These are phyloP conservation scores for Hymenoscyphus infarciens DNA, from an alignment of 2,329 filamentous ascomycete species.

Conservation along the genomic window DNA sequence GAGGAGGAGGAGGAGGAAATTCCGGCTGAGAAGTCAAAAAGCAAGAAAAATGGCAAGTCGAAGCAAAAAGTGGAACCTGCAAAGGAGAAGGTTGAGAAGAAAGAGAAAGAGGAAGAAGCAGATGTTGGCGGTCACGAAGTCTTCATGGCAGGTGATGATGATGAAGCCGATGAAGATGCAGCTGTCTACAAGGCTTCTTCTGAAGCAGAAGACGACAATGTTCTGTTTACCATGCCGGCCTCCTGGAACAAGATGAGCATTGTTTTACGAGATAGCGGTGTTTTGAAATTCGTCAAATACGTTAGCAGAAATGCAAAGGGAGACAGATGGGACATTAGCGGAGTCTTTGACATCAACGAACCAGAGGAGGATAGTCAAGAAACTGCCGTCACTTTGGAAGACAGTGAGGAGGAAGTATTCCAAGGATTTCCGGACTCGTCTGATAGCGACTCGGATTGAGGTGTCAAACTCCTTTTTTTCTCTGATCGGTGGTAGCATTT, in stretches of 20 bases:
- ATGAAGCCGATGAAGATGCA: constrained; percentile 65
- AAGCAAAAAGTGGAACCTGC: constrained; percentile 7
- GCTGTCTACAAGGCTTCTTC: constrained; percentile 77
- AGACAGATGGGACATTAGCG: constrained; percentile 89
- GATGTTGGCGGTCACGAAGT: constrained; percentile 76
- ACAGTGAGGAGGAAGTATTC: constrained; percentile 52
- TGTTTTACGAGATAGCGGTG: constrained; percentile 81
- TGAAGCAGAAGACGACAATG: constrained; percentile 68
- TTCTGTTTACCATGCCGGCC: constrained; percentile 65
- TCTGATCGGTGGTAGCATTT: background rate
- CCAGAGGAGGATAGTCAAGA: constrained; percentile 39
- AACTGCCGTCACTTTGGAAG: constrained; percentile 38
- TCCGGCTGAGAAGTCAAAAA: constrained; percentile 22
- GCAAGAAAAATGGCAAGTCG: background rate
- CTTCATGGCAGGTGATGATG: constrained; percentile 89
- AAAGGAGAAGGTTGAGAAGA: constrained; percentile 27
- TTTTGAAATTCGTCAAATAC: constrained; percentile 94
- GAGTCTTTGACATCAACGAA: constrained; percentile 68
- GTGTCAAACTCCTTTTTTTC: background rate
- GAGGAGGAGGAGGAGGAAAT: constrained; percentile 31
- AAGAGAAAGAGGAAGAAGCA: constrained; percentile 45
- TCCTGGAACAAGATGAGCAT: constrained; percentile 90
- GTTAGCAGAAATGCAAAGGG: constrained; percentile 78
- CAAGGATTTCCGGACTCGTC: constrained; percentile 50
- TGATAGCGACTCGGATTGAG: constrained; percentile 34